These are phyloP conservation scores for Setomelanomma holmii DNA, from an alignment of 2,329 filamentous ascomycete genomes.

Conservation along the genomic window DNA sequence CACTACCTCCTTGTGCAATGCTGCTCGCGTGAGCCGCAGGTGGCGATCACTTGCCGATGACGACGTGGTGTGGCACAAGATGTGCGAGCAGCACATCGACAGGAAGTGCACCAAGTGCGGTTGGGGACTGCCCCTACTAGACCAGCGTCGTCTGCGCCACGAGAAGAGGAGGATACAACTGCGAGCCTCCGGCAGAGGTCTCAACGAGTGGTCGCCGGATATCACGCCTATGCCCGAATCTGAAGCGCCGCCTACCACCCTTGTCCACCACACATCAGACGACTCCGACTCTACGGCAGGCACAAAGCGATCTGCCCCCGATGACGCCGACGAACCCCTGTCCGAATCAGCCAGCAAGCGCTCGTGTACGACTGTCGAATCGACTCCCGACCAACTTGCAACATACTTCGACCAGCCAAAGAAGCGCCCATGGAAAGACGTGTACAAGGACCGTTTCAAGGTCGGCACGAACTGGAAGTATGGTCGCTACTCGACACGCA, in stretches of 20 bases:
- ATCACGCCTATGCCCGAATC: slow-evolving; percentile 57
- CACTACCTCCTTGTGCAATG: slow-evolving; percentile 92
- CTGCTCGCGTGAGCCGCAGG: slow-evolving; percentile 86
- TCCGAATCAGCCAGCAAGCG: slow-evolving; percentile 43
- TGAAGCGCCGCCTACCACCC: slow-evolving; percentile 10
- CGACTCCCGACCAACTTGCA: slow-evolving; percentile 44
- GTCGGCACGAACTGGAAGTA: slow-evolving; percentile 98
- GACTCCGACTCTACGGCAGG: slow-evolving; percentile 21
- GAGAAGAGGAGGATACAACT: slow-evolving; percentile 86
- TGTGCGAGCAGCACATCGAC: slow-evolving; percentile 98
- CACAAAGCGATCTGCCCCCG: slow-evolving; percentile 40
- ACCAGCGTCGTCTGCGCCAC: slow-evolving; percentile 84
- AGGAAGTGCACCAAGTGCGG: slow-evolving; percentile 94
- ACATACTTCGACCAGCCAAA: slow-evolving; percentile 58
- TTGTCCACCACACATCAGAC: slow-evolving; percentile 19
- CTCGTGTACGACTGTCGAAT: slow-evolving; percentile 32
- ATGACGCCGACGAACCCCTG: slow-evolving; percentile 24
- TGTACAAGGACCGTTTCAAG: slow-evolving; percentile 94
- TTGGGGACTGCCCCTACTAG: slow-evolving; percentile 89
- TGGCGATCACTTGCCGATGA: slow-evolving; percentile 95
- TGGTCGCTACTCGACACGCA: slow-evolving; percentile 82
- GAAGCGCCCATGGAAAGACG: slow-evolving; percentile 87
- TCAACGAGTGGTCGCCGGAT: slow-evolving; percentile 61
- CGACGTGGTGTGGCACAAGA: slow-evolving; percentile 96
- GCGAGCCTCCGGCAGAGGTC: slow-evolving; percentile 65